Percentiles rank a stretch among this genome's conserved stretches.
Evolutionary conservation across 2,329 filamentous ascomycete genomes (phyloP).

Genomic region (Trichoderma semiorbis): DNA sequence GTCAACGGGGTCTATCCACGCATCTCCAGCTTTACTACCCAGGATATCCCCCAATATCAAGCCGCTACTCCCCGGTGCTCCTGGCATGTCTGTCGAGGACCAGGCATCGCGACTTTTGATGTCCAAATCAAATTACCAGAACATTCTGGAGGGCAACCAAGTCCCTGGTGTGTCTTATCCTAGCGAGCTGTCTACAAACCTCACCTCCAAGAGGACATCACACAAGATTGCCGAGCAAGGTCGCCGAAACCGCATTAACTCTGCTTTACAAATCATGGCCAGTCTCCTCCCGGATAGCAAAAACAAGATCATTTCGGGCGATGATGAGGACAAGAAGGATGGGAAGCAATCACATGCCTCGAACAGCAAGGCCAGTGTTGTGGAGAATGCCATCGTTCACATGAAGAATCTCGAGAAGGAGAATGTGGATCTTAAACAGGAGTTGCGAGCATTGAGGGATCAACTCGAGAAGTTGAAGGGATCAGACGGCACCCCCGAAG

Average conservation of each 20-base stretch:
- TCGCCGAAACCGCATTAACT: slow-evolving; percentile 90
- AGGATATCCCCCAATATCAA: slow-evolving; percentile 94
- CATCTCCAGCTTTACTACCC: slow-evolving; percentile 81
- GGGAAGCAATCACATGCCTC: slow-evolving; percentile 52
- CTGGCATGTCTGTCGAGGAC: slow-evolving; percentile 54
- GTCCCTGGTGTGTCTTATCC: slow-evolving; percentile 89
- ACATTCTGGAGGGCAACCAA: slow-evolving; percentile 88
- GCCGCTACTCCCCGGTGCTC: slow-evolving; percentile 68
- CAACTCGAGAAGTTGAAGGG: slow-evolving; percentile 30
- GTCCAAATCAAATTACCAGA: slow-evolving; percentile 96
- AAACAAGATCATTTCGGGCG: slow-evolving; percentile 38
- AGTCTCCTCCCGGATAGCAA: slow-evolving; percentile 66
- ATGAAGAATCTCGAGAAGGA: slow-evolving; percentile 82
- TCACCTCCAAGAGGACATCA: slow-evolving; percentile 93
- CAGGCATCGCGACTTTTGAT: slow-evolving; percentile 73
- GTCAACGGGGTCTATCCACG: slow-evolving; percentile 69
- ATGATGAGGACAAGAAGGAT: slow-evolving; percentile 48
- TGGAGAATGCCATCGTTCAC: slow-evolving; percentile 95
- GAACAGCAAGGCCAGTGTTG: slow-evolving; percentile 92
- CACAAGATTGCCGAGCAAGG: slow-evolving; percentile 99
- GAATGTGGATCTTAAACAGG: slow-evolving; percentile 63
- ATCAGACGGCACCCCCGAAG: not conserved
- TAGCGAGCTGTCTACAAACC: slow-evolving; percentile 83
- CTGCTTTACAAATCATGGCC: slow-evolving; percentile 87
- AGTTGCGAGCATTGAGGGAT: slow-evolving; percentile 41